These are phyloP conservation scores for Scedosporium dehoogii DNA, from an alignment of 2,329 filamentous ascomycete genomes.

Conservation along the genomic window DNA sequence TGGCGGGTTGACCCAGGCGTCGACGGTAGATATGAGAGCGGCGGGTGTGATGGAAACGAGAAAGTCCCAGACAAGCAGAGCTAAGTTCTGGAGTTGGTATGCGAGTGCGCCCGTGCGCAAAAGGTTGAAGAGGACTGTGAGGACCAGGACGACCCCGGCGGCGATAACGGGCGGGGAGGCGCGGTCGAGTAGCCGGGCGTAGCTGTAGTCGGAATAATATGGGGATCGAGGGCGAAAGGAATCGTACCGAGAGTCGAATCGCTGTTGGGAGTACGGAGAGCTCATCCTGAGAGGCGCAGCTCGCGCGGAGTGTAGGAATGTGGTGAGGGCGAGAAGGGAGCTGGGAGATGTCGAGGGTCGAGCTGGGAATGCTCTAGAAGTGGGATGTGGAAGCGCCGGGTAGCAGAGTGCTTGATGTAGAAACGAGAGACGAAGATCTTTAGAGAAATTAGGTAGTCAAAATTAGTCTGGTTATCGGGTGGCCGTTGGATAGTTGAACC, in stretches of 20 bases:
- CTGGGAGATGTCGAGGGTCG: neutral
- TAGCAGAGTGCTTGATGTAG: too few relatives aligned
- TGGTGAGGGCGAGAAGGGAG: neutral
- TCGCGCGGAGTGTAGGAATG: neutral
- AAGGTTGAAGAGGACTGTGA: constrained; percentile 23
- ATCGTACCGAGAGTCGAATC: neutral
- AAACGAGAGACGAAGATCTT: too few relatives aligned
- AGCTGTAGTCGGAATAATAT: neutral
- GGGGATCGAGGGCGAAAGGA: neutral
- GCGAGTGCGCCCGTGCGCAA: constrained; percentile 22
- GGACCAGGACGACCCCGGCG: constrained; percentile 21
- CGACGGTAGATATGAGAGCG: constrained; percentile 45
- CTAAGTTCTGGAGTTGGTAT: constrained; percentile 16
- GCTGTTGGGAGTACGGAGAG: neutral
- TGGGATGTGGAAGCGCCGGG: too few relatives aligned
- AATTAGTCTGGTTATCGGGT: neutral
- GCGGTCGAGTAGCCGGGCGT: constrained; percentile 19
- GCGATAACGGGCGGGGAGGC: constrained; percentile 25
- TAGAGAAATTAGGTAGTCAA: too few relatives aligned
- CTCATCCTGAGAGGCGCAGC: neutral
- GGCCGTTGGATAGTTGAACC: neutral
- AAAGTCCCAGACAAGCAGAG: constrained; percentile 48
- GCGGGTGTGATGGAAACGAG: constrained; percentile 48
- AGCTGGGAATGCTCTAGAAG: neutral
- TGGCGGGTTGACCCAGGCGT: constrained; percentile 42